Percentiles rank a stretch among this genome's conserved stretches.
phyloP scores from a whole-genome alignment of 2,329 filamentous ascomycete genomes.

The Colletotrichum siamense region DNA sequence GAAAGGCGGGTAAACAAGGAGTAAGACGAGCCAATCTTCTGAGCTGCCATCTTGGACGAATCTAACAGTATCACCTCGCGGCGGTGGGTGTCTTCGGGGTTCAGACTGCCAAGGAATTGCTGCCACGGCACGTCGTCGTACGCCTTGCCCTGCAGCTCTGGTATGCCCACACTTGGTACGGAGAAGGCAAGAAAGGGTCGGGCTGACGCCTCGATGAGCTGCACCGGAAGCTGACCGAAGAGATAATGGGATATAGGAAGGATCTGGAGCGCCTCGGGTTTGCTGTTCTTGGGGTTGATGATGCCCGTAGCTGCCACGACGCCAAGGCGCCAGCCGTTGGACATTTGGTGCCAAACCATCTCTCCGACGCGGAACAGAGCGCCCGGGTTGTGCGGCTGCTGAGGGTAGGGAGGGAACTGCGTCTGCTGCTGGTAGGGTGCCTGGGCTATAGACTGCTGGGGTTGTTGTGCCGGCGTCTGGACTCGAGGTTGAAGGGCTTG shows the following conservation, averaged over 20 bases:
- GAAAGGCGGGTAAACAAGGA: constrained; percentile 50
- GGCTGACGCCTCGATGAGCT: constrained; percentile 47
- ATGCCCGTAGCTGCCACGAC: constrained; percentile 41
- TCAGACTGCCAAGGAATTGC: constrained; percentile 33
- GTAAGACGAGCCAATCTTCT: constrained; percentile 53
- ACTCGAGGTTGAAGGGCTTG: background rate
- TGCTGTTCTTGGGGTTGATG: constrained; percentile 27
- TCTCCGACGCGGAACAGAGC: constrained; percentile 54
- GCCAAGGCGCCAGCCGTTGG: constrained; percentile 53
- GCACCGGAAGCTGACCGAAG: constrained; percentile 38
- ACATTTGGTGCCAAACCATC: constrained; percentile 55
- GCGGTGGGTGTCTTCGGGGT: constrained; percentile 38
- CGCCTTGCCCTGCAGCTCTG: constrained; percentile 41
- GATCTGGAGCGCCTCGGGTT: constrained; percentile 30
- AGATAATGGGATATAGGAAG: constrained; percentile 46
- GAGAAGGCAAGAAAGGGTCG: constrained; percentile 58
- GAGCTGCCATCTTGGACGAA: constrained; percentile 56
- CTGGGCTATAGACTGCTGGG: background rate
- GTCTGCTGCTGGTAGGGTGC: constrained; percentile 10
- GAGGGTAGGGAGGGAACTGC: constrained; percentile 16
- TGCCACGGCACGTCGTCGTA: constrained; percentile 52
- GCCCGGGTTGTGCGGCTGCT: constrained; percentile 10
- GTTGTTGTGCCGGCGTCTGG: constrained; percentile 4
- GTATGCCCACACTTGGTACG: constrained; percentile 47
- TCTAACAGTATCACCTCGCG: constrained; percentile 50